A percentile compares a stretch with the other conserved stretches of the same genome.
Conservation (phyloP, 306 rosid species). For the Luffa acutangula region DNA sequence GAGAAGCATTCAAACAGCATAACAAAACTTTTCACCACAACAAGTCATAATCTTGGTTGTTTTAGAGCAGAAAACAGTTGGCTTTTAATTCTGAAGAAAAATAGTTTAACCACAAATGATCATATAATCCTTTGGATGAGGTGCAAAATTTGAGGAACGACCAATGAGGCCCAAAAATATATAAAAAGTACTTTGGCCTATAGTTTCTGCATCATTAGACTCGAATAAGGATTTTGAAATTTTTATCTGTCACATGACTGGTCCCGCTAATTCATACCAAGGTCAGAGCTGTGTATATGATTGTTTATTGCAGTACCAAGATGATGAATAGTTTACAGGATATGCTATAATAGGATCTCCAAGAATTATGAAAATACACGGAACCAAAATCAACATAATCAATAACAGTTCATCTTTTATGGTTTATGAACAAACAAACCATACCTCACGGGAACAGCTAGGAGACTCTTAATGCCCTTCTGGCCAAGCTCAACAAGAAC, state of each 20-base stretch:
- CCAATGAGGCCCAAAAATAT: neutral
- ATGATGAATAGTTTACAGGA: neutral
- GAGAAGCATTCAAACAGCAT: neutral
- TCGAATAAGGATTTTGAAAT: neutral
- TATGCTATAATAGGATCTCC: neutral
- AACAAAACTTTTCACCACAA: too few species aligned
- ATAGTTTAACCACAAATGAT: neutral
- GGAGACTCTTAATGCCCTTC: conserved; percentile 83
- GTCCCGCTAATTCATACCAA: neutral
- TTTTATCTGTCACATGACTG: neutral
- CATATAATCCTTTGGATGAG: neutral
- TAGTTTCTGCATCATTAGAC: neutral
- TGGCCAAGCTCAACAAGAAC: conserved; percentile 94
- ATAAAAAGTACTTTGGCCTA: neutral
- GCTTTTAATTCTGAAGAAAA: neutral
- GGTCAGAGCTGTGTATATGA: neutral
- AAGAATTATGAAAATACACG: neutral
- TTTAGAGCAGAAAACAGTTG: neutral
- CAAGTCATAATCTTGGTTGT: neutral
- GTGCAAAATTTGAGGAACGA: neutral
- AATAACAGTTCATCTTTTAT: neutral
- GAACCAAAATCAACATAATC: neutral
- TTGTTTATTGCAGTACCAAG: neutral
- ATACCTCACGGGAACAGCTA: conserved; percentile 99
- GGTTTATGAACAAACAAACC: neutral